phyloP scores from a whole-genome alignment of 2,329 filamentous ascomycete species.

The Xylaria multiplex region DNA sequence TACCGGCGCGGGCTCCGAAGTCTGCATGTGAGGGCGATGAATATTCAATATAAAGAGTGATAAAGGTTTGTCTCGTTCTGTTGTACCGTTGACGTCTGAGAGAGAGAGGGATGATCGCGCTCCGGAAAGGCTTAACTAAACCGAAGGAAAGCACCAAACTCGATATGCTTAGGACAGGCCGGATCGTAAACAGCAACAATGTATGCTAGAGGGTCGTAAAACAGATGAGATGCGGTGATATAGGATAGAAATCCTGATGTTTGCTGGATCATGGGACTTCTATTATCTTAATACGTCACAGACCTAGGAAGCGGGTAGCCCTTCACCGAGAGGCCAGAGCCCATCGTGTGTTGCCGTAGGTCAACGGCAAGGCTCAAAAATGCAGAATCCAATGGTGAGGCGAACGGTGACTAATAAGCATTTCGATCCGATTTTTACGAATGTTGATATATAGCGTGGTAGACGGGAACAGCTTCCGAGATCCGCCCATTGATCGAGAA shows the following conservation, averaged over 20 bases:
- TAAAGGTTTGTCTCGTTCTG: slow-evolving; percentile 5
- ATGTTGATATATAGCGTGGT: slow-evolving; percentile 13
- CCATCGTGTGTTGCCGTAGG: slow-evolving; percentile 14
- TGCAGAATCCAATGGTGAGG: slow-evolving; percentile 32
- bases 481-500: slow-evolving; percentile 11
- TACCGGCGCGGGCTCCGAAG: slow-evolving; percentile 20
- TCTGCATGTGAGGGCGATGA: neutral
- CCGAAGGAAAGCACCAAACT: slow-evolving; percentile 17
- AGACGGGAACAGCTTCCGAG: slow-evolving; percentile 33
- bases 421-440: neutral
- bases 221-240: slow-evolving; percentile 24
- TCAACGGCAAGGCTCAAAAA: slow-evolving; percentile 34
- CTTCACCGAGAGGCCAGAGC: slow-evolving; percentile 21
- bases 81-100: slow-evolving; percentile 2
- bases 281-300: slow-evolving; percentile 23
- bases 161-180: neutral
- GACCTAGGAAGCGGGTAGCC: slow-evolving; percentile 3
- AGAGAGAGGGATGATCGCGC: neutral
- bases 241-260: slow-evolving; percentile 14
- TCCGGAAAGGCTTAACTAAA: neutral
- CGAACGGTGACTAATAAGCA: slow-evolving; percentile 28
- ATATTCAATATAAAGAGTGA: slow-evolving; percentile 19
- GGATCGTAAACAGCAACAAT: neutral
- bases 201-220: slow-evolving; percentile 9
- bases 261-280: slow-evolving; percentile 12